Evolutionary conservation across 495 filamentous ascomycete genomes (phyloP), one percentile per base, ranked within the genome.

Genomic region (Chaetomium fimeti): DNA sequence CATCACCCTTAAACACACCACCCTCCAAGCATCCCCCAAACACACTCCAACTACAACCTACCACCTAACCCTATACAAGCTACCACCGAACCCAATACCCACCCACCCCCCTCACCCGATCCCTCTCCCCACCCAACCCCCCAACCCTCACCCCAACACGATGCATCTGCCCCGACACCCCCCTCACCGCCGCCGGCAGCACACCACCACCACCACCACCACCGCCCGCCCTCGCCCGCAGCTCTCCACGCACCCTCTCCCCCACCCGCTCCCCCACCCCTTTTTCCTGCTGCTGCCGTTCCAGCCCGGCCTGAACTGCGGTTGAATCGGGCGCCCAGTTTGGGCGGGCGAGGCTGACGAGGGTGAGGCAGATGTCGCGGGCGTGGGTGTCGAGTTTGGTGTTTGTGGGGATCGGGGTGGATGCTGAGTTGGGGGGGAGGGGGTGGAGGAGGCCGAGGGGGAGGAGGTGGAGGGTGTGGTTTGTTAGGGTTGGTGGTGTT

Each of bases 111-210:
- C 75, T 66, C 7, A 70, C 69, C 64, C 70, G 67, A 68, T 88
- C 86, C 71, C 74, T 78, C 36, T 74, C 70, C 55, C 75, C 76
- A 24, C 80, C 85, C n/a, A 74, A 72, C 5, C 73, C 71, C 13
- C 27, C 15, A 13, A 77, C 81, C 36, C 87, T 78, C 53, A 89
- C 78, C 0, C 87, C 87, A 7, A 83, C 68, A 52, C 75, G 69
- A 67, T 88, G 81, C 40, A 88, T 65, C 4, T 83, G 83, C 2
- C 87, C 73, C 79, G 55, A 84, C 83, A 78, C 58, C 71, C 70
- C 69, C 64, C 76, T 78, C 42, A 77, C 76, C 45, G 79, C 77
- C 68, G 58, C 72, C 52, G 73, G 5, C 40, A 43, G 5, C 40
- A 43, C 40, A 15, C 40, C 40, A 15, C 15, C 40, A 77, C 76